A percentile compares a stretch with the other conserved stretches of the same genome.
Conservation (phyloP, 768 basidiomycete genomes). For the Albatrellus ellisii region DNA sequence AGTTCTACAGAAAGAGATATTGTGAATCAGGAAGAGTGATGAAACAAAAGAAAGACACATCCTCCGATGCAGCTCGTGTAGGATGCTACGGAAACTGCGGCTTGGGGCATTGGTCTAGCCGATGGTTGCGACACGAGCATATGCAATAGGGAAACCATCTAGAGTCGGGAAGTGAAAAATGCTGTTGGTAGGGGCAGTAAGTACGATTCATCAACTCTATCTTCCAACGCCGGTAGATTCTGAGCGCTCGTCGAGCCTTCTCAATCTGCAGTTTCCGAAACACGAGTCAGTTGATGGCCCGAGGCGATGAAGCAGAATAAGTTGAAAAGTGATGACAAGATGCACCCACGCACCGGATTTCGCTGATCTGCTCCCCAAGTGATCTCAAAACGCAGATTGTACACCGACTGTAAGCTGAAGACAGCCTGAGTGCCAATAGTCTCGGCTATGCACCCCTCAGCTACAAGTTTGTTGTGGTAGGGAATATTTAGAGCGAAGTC, state of each 20-base stretch:
- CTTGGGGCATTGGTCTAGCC: conserved; percentile 7
- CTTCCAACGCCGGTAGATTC: conserved; percentile 41
- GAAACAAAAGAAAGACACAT: no score
- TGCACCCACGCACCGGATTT: conserved; percentile 66
- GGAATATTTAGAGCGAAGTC: conserved; percentile 77
- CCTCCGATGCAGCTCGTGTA: not conserved
- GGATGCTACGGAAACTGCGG: not conserved
- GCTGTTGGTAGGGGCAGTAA: conserved; percentile 55
- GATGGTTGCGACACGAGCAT: conserved; percentile 70
- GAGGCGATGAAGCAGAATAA: conserved; percentile 1
- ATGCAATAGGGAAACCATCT: no score
- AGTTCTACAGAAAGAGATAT: not conserved
- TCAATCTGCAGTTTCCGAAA: conserved; percentile 38
- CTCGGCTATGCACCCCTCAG: no score
- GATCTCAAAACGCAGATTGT: conserved; percentile 73
- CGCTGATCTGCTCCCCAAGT: conserved; percentile 59
- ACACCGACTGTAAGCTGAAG: conserved; percentile 64
- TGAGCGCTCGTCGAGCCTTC: conserved; percentile 51
- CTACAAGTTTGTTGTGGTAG: conserved; percentile 62
- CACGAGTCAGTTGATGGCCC: conserved; percentile 4
- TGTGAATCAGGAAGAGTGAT: no score
- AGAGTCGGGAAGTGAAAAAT: conserved; percentile 60
- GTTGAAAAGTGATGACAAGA: not conserved
- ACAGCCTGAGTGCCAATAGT: conserved; percentile 51
- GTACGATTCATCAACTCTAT: conserved; percentile 56